Conservation (phyloP, 108 stramenopile genomes). For the Nannochloropsis gaditana region DNA sequence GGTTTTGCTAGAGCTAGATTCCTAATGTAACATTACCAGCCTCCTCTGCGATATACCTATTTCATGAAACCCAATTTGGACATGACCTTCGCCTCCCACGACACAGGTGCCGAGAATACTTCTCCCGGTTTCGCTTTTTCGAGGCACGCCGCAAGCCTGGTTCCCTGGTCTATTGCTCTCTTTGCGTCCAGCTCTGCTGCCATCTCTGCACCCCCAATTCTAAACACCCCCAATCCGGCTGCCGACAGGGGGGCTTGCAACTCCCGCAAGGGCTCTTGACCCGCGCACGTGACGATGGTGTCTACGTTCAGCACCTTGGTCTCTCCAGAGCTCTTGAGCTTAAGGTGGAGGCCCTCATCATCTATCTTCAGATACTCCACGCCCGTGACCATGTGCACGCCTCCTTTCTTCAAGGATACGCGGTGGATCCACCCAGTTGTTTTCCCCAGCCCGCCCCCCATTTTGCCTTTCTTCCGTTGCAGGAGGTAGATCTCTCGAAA, state of each 20-base stretch:
- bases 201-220: slow-evolving; percentile 84
- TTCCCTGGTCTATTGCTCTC: slow-evolving; percentile 96
- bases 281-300: slow-evolving; percentile 88
- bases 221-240: slow-evolving; percentile 60
- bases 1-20: too few species aligned
- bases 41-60: neutral
- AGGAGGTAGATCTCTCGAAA: slow-evolving; percentile 69
- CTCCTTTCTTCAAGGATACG: slow-evolving; percentile 69
- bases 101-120: slow-evolving; percentile 53
- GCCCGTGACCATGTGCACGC: slow-evolving; percentile 74
- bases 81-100: slow-evolving; percentile 36
- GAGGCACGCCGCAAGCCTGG: slow-evolving; percentile 67
- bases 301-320: slow-evolving; percentile 72
- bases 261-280: slow-evolving; percentile 62
- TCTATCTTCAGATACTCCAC: slow-evolving; percentile 80
- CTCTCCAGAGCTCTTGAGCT: slow-evolving; percentile 47
- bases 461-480: slow-evolving; percentile 84
- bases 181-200: slow-evolving; percentile 96
- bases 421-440: slow-evolving; percentile 99
- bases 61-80: neutral
- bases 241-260: slow-evolving; percentile 45
- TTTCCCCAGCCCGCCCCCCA: slow-evolving; percentile 69
- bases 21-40: too few species aligned
- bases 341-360: slow-evolving; percentile 79
- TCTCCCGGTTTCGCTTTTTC: slow-evolving; percentile 52